Percentiles rank a stretch among this genome's conserved stretches.
Evolutionary conservation across 2,329 filamentous ascomycete species (phyloP).

Genomic region (Rhynchosporium agropyri): DNA sequence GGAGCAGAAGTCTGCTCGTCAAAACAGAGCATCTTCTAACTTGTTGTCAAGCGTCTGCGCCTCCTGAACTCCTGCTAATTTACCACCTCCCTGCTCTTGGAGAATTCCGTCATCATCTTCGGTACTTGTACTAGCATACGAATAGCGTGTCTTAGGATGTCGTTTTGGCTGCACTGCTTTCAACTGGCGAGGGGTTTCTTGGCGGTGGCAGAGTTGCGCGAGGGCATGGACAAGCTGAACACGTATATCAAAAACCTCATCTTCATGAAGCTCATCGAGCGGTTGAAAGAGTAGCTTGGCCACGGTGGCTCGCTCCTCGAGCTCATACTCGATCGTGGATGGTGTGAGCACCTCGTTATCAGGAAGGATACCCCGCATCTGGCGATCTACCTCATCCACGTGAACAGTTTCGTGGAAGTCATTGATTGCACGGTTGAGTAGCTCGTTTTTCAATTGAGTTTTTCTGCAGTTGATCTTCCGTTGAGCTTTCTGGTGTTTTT

Average conservation of each 20-base stretch:
- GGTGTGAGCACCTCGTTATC: constrained; percentile 27
- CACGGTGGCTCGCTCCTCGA: constrained; percentile 33
- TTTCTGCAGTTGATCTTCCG: constrained; percentile 31
- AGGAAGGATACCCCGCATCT: constrained; percentile 33
- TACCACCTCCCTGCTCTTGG: not conserved
- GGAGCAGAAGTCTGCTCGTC: too few relatives aligned
- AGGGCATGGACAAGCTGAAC: constrained; percentile 26
- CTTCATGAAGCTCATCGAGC: constrained; percentile 26
- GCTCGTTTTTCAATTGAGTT: constrained; percentile 25
- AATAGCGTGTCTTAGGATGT: not conserved
- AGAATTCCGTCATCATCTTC: not conserved
- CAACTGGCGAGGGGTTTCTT: constrained; percentile 9
- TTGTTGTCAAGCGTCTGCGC: not conserved
- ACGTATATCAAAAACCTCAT: constrained; percentile 31
- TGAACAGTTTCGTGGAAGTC: constrained; percentile 35
- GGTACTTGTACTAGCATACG: not conserved
- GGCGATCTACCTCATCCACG: constrained; percentile 30
- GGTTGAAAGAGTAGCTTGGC: constrained; percentile 33
- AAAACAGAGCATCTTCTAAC: not conserved
- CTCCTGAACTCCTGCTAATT: not conserved
- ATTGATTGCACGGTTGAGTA: constrained; percentile 30
- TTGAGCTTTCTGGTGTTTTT: constrained; percentile 27
- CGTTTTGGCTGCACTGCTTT: not conserved
- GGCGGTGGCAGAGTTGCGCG: not conserved
- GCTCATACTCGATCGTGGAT: constrained; percentile 34